These are phyloP conservation scores for Pleoardoris graminearum DNA, from an alignment of 2,329 filamentous ascomycete genomes.

Conservation along the genomic window DNA sequence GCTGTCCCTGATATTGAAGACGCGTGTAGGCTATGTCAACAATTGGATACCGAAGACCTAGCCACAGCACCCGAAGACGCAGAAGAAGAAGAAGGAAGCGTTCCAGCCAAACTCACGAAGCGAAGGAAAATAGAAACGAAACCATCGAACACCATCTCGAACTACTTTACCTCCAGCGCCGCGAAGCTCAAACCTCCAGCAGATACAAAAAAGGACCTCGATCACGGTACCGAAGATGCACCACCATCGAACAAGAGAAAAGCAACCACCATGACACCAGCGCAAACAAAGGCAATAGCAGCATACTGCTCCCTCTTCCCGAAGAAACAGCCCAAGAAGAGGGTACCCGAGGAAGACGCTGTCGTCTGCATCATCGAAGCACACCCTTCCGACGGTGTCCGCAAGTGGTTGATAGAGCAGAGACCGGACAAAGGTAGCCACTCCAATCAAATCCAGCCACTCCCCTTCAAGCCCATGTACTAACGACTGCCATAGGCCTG, in stretches of 20 bases:
- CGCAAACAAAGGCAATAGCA: slow-evolving; percentile 18
- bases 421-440: slow-evolving; percentile 38
- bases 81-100: slow-evolving; percentile 13
- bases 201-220: slow-evolving; percentile 11
- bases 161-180: slow-evolving; percentile 33
- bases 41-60: slow-evolving; percentile 38
- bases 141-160: slow-evolving; percentile 31
- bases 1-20: slow-evolving; percentile 36
- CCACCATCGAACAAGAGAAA: slow-evolving; percentile 31
- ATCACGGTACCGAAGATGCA: neutral
- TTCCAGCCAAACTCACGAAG: slow-evolving; percentile 14
- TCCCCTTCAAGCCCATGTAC: slow-evolving; percentile 1
- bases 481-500: slow-evolving; percentile 16
- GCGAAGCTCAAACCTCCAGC: slow-evolving; percentile 18
- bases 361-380: slow-evolving; percentile 38
- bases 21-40: slow-evolving; percentile 33
- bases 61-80: slow-evolving; percentile 15
- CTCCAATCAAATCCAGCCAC: neutral
- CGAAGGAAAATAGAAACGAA: slow-evolving; percentile 30
- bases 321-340: slow-evolving; percentile 41
- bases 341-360: slow-evolving; percentile 37
- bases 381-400: slow-evolving; percentile 11
- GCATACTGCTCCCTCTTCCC: slow-evolving; percentile 43
- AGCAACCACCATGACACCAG: slow-evolving; percentile 6
- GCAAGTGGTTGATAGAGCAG: slow-evolving; percentile 43